Conservation (phyloP, 768 basidiomycete species). For the Rhizopogon roseolus region DNA sequence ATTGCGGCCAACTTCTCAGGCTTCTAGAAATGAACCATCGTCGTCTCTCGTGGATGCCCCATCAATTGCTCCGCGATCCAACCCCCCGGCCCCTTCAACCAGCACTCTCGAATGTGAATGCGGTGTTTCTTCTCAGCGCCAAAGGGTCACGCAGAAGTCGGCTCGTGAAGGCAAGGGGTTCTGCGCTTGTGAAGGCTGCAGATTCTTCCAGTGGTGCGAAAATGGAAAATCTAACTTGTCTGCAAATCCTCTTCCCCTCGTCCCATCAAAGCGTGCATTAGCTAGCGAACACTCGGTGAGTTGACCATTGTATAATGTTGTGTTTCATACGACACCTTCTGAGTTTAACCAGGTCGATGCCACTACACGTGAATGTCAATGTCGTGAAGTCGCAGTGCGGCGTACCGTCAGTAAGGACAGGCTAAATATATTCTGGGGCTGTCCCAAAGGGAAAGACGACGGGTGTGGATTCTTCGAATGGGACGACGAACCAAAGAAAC, state of each 20-base stretch:
- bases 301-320: background rate
- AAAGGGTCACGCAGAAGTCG: slow-evolving; percentile 42
- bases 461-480: slow-evolving; percentile 77
- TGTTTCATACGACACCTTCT: background rate
- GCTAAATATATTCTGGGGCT: slow-evolving; percentile 73
- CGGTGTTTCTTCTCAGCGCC: slow-evolving; percentile 32
- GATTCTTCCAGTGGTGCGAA: slow-evolving; percentile 49
- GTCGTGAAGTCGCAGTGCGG: slow-evolving; percentile 48
- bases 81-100: slow-evolving; percentile 10
- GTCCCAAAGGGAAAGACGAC: slow-evolving; percentile 50
- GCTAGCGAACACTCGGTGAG: slow-evolving; percentile 21
- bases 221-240: slow-evolving; percentile 7
- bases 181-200: slow-evolving; percentile 40
- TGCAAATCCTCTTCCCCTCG: slow-evolving; percentile 3
- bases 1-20: background rate
- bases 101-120: slow-evolving; percentile 34
- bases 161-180: slow-evolving; percentile 40
- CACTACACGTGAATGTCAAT: slow-evolving; percentile 42
- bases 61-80: background rate
- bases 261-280: slow-evolving; percentile 37
- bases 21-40: background rate
- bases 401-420: slow-evolving; percentile 58
- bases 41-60: slow-evolving; percentile 7
- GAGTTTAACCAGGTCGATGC: slow-evolving; percentile 7
- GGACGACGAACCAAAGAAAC: slow-evolving; percentile 41